phyloP scores from a whole-genome alignment of 306 rosid genomes.

The Sicyos edulis region DNA sequence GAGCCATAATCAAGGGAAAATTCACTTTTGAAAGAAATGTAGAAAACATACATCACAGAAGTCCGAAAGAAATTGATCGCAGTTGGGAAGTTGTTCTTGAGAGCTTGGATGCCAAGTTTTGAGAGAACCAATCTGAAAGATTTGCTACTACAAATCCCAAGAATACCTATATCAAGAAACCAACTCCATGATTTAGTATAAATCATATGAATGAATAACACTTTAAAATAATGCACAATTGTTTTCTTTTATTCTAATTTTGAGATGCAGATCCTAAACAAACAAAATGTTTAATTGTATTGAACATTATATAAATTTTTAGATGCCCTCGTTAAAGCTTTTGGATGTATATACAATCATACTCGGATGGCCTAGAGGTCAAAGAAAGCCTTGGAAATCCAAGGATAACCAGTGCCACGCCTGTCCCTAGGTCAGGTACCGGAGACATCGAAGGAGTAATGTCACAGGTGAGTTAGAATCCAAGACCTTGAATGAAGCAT shows the following conservation, averaged over 20 bases:
- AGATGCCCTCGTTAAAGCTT: neutral
- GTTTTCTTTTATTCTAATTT: neutral
- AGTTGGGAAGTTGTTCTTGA: slow-evolving; percentile 8
- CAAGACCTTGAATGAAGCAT: too few species aligned
- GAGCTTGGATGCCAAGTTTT: slow-evolving; percentile 12
- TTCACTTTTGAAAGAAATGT: neutral
- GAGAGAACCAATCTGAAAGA: slow-evolving; percentile 25
- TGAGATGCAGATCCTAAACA: neutral
- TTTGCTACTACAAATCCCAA: slow-evolving; percentile 30
- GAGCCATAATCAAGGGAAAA: neutral
- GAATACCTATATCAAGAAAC: slow-evolving; percentile 21
- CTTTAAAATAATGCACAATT: neutral
- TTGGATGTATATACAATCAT: neutral
- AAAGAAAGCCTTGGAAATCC: too few species aligned
- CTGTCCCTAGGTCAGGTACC: too few species aligned
- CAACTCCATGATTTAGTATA: neutral
- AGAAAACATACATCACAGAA: neutral
- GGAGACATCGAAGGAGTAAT: too few species aligned
- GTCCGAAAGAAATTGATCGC: neutral
- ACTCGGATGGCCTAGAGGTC: too few species aligned
- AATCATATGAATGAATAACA: neutral
- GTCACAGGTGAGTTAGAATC: too few species aligned
- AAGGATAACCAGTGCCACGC: too few species aligned
- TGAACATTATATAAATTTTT: neutral
- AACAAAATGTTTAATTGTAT: neutral